Conservation (phyloP, 108 stramenopile species). For the Cyclotella sp. region DNA sequence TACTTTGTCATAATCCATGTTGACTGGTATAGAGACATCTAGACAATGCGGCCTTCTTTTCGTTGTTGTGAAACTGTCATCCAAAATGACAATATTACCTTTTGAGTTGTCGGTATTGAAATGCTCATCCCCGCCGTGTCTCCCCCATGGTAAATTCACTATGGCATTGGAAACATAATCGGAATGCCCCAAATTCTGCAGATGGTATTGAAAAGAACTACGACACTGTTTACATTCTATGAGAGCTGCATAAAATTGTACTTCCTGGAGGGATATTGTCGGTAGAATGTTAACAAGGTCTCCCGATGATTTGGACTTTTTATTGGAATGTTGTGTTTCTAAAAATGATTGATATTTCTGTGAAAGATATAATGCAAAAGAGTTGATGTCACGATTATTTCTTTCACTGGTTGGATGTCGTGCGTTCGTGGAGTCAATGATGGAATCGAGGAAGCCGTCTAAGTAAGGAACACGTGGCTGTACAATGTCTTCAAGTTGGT, state of each 20-base stretch:
- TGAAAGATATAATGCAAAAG: conserved; percentile 14
- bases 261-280: conserved; percentile 29
- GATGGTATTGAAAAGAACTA: no score
- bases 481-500: neutral
- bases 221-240: no score
- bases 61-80: neutral
- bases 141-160: no score
- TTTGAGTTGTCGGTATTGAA: no score
- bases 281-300: conserved; percentile 26
- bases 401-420: neutral
- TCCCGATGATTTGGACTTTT: neutral
- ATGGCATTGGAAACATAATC: no score
- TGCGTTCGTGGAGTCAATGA: conserved; percentile 13
- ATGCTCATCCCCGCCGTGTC: no score
- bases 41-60: neutral
- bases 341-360: conserved; percentile 27
- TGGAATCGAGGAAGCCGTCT: conserved; percentile 25
- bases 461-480: neutral
- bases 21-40: no score
- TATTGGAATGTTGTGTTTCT: neutral
- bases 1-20: conserved; percentile 6
- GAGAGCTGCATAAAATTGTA: no score
- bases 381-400: conserved; percentile 22
- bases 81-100: neutral
- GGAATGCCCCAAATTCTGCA: no score